Evolutionary conservation across 208 protist genomes (phyloP).

Genomic region (Angomonas deanei): DNA sequence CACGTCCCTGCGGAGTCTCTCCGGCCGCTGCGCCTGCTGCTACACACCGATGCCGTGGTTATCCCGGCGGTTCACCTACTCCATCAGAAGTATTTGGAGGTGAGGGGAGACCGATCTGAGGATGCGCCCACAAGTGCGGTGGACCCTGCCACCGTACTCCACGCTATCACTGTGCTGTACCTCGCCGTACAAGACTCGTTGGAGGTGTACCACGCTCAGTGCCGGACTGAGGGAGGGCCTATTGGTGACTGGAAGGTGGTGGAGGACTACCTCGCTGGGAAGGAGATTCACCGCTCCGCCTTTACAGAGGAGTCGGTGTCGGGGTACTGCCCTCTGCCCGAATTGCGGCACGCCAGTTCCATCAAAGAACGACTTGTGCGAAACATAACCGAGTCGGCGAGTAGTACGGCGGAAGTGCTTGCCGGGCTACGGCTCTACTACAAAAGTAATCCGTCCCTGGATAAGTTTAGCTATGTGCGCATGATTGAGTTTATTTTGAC

Average conservation of each 20-base stretch:
- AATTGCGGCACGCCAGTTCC: neutral
- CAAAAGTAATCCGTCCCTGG: neutral
- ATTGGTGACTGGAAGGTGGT: too few relatives aligned
- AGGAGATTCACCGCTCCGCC: too few relatives aligned
- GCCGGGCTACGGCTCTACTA: neutral
- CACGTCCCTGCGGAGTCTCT: neutral
- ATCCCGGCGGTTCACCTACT: neutral
- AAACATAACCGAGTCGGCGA: neutral
- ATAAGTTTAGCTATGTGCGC: neutral
- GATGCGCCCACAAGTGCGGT: too few relatives aligned
- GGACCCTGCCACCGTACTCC: too few relatives aligned
- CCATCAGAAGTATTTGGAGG: neutral
- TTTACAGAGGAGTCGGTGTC: too few relatives aligned
- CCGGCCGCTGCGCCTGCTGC: neutral
- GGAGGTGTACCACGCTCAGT: too few relatives aligned
- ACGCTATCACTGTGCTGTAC: too few relatives aligned
- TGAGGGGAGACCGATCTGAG: too few relatives aligned
- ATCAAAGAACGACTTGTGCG: neutral
- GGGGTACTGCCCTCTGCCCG: too few relatives aligned
- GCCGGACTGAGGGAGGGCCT: too few relatives aligned
- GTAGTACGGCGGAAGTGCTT: neutral
- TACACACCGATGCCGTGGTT: neutral
- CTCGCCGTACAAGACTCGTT: too few relatives aligned
- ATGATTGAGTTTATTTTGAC: conserved; percentile 4
- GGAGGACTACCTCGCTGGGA: too few relatives aligned